Conservation (phyloP, 768 basidiomycete species). For the Rhodotorula toruloides region DNA sequence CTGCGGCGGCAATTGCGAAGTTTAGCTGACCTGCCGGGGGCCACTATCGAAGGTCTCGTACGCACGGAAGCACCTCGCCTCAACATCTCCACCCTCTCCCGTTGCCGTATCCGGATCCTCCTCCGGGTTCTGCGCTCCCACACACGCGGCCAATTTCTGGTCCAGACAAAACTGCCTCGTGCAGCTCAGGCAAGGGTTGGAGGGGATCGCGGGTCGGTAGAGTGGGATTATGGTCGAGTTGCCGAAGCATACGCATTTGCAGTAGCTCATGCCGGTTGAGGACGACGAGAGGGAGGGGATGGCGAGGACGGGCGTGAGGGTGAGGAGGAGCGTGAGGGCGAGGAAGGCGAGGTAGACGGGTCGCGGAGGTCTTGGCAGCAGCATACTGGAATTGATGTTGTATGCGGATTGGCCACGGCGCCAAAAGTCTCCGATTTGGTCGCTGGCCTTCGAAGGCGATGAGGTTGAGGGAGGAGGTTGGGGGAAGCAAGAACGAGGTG, state of each 20-base stretch:
- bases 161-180: constrained; percentile 51
- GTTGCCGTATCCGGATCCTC: constrained; percentile 49
- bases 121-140: constrained; percentile 43
- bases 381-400: no score
- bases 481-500: no score
- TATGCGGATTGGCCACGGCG: no score
- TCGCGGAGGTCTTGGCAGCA: no score
- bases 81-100: constrained; percentile 50
- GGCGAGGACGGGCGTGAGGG: not conserved
- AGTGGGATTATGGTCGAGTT: constrained; percentile 50
- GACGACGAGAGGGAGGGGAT: not conserved
- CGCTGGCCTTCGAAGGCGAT: no score
- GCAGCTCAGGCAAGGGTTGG: constrained; percentile 49
- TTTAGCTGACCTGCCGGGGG: not conserved
- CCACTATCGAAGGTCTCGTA: constrained; percentile 8
- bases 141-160: constrained; percentile 49
- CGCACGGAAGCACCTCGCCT: constrained; percentile 51
- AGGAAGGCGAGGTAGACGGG: not conserved
- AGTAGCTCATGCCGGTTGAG: constrained; percentile 33
- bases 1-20: constrained; percentile 1
- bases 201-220: constrained; percentile 45
- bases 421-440: no score
- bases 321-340: not conserved
- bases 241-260: constrained; percentile 48
- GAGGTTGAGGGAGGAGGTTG: no score